These are phyloP conservation scores for Vaccinium macrocarpon DNA, from an alignment of 148 eudicot species.

Conservation along the genomic window DNA sequence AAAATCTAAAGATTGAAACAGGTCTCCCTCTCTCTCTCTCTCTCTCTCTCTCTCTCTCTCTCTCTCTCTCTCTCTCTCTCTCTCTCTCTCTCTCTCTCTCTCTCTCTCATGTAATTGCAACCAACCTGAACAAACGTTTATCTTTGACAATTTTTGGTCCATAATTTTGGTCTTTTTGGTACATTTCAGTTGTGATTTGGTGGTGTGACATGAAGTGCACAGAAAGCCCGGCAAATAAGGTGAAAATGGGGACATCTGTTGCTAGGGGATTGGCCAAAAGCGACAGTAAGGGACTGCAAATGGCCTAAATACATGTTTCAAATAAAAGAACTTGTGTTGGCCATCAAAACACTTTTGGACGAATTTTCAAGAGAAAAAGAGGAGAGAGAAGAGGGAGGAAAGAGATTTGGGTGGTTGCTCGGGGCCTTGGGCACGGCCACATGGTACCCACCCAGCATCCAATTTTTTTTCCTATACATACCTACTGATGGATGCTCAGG, in stretches of 20 bases:
- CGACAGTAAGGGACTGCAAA: neutral
- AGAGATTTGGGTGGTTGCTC: too few species aligned
- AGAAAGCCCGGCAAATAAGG: constrained; percentile 8
- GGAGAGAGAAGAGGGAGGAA: too few species aligned
- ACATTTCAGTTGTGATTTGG: neutral
- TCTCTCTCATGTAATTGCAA: neutral
- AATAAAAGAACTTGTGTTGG: too few species aligned
- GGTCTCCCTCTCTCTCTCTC: constrained; percentile 19
- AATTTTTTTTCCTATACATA: too few species aligned
- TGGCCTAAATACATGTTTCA: neutral
- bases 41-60: constrained; percentile 21
- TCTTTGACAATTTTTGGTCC: neutral
- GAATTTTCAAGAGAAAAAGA: too few species aligned
- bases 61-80: constrained; percentile 21
- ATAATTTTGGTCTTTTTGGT: neutral
- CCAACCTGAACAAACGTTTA: neutral
- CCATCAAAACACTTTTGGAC: neutral
- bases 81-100: neutral
- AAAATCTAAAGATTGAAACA: constrained; percentile 13
- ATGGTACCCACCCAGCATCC: too few species aligned
- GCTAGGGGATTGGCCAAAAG: constrained; percentile 2
- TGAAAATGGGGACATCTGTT: constrained; percentile 8
- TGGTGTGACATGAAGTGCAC: constrained; percentile 8
- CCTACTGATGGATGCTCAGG: too few species aligned
- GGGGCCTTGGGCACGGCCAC: too few species aligned